Conservation (phyloP, 2,329 filamentous ascomycete genomes). For the Lasiodiplodia citricola region DNA sequence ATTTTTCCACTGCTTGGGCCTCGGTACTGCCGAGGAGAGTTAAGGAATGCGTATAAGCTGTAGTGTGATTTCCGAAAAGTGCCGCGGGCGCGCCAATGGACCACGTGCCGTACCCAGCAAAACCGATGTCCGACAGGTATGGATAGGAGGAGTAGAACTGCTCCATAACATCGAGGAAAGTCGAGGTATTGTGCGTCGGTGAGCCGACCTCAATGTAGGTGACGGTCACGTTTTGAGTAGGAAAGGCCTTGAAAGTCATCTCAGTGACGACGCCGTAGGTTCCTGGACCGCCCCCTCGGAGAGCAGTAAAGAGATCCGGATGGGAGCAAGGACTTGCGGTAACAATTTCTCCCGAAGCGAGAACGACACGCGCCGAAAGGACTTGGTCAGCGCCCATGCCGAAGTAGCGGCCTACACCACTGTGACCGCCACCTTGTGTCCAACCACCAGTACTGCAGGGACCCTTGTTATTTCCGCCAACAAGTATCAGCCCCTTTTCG, state of each 20-base stretch:
- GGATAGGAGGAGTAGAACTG: slow-evolving; percentile 36
- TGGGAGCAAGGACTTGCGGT: slow-evolving; percentile 38
- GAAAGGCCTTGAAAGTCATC: slow-evolving; percentile 34
- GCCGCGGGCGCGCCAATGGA: slow-evolving; percentile 31
- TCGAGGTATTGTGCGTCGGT: slow-evolving; percentile 28
- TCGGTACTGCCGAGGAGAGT: slow-evolving; percentile 34
- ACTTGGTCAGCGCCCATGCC: slow-evolving; percentile 42
- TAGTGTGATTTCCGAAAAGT: slow-evolving; percentile 34
- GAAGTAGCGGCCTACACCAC: background rate
- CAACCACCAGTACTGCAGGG: slow-evolving; percentile 40
- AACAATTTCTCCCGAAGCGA: slow-evolving; percentile 35
- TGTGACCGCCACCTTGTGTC: slow-evolving; percentile 39
- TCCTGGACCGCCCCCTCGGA: slow-evolving; percentile 39
- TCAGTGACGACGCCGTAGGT: slow-evolving; percentile 41
- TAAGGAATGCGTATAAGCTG: slow-evolving; percentile 36
- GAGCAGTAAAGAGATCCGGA: slow-evolving; percentile 43
- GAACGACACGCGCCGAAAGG: slow-evolving; percentile 40
- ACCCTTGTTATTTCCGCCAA: slow-evolving; percentile 33
- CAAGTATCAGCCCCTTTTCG: slow-evolving; percentile 32
- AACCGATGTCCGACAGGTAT: slow-evolving; percentile 36
- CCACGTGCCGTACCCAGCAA: slow-evolving; percentile 40
- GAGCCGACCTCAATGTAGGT: slow-evolving; percentile 30
- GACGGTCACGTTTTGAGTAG: background rate
- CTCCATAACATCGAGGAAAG: slow-evolving; percentile 34
- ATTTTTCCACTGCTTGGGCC: slow-evolving; percentile 30